phyloP scores from a whole-genome alignment of 164 flowering plant species.

The Kalanchoe fedtschenkoi region DNA sequence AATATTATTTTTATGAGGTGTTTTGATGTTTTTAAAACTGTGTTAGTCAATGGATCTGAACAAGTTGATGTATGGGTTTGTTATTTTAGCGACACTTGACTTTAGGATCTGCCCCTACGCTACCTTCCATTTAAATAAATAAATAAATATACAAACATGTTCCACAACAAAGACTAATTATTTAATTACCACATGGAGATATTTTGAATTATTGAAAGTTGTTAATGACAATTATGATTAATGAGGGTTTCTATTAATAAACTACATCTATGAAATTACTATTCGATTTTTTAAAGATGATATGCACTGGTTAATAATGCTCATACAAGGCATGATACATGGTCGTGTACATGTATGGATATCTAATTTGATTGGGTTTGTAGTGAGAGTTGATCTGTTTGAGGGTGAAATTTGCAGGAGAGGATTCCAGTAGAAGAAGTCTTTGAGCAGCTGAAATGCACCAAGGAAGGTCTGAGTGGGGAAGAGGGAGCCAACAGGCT shows the following conservation, averaged over 20 bases:
- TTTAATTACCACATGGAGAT: too few relatives aligned
- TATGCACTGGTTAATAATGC: too few relatives aligned
- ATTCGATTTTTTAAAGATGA: too few relatives aligned
- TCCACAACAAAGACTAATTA: too few relatives aligned
- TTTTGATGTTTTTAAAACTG: neutral
- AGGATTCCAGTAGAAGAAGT: constrained; percentile 61
- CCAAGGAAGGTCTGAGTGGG: constrained; percentile 36
- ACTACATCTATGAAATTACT: too few relatives aligned
- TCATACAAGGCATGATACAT: neutral
- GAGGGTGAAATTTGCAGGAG: constrained; percentile 27
- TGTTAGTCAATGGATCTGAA: neutral
- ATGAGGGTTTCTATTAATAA: too few relatives aligned
- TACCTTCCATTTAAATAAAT: too few relatives aligned
- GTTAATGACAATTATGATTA: too few relatives aligned
- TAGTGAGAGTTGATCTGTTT: neutral
- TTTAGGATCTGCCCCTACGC: neutral
- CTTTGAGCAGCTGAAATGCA: constrained; percentile 64
- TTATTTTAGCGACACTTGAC: neutral
- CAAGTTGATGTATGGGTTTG: neutral
- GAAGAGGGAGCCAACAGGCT: constrained; percentile 55
- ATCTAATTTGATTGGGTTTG: neutral
- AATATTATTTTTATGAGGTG: neutral
- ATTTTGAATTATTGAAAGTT: too few relatives aligned
- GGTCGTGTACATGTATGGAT: neutral
- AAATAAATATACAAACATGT: too few relatives aligned